These are phyloP conservation scores for Ceratocystis destructans DNA, from an alignment of 2,329 filamentous ascomycete genomes.

Conservation along the genomic window DNA sequence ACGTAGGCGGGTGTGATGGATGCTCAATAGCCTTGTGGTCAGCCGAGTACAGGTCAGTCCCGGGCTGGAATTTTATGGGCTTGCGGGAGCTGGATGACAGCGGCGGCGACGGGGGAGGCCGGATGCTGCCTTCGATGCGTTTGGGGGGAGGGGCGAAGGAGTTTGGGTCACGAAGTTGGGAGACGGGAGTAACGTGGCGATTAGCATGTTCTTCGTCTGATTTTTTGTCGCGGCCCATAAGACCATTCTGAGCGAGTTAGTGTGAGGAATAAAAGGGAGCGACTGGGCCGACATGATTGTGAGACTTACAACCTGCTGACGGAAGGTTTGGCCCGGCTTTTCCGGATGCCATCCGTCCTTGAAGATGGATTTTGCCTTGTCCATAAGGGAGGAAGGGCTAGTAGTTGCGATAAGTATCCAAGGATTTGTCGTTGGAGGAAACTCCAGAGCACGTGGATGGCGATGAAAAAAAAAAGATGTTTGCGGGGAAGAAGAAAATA, in stretches of 20 bases:
- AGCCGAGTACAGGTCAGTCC: constrained; percentile 20
- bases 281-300: neutral
- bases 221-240: constrained; percentile 32
- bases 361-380: constrained; percentile 15
- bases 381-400: constrained; percentile 1
- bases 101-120: constrained; percentile 23
- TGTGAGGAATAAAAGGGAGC: neutral
- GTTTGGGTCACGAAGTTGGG: constrained; percentile 58
- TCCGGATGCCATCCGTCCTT: constrained; percentile 18
- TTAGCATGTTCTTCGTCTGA: constrained; percentile 24
- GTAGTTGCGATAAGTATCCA: neutral
- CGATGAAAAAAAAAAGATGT: neutral
- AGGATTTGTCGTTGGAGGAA: neutral
- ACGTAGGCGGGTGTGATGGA: constrained; percentile 40
- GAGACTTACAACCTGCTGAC: constrained; percentile 26
- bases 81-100: constrained; percentile 19
- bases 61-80: constrained; percentile 16
- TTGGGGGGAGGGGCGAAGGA: constrained; percentile 73
- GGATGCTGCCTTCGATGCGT: constrained; percentile 31
- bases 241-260: constrained; percentile 30
- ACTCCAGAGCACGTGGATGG: neutral
- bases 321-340: constrained; percentile 23
- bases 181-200: constrained; percentile 45
- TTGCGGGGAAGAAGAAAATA: neutral
- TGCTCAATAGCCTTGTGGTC: constrained; percentile 23